Percentiles rank a stretch among this genome's conserved stretches.
Conservation (phyloP, 768 basidiomycete species). For the Pleurotus pulmonarius region DNA sequence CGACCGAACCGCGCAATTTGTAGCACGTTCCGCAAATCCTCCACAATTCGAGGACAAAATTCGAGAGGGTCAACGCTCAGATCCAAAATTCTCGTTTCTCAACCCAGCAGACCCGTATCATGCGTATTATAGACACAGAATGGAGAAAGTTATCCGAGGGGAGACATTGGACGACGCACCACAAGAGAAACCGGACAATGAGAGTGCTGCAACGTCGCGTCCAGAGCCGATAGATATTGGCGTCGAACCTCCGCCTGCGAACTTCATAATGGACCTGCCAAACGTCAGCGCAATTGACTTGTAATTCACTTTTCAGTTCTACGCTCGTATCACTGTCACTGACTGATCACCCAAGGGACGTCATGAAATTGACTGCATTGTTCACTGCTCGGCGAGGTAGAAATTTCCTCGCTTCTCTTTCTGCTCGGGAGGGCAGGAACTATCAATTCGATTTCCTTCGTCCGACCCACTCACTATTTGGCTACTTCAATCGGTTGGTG, state of each 20-base stretch:
- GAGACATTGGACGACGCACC: conserved; percentile 62
- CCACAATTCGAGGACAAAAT: conserved; percentile 95
- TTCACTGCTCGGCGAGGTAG: conserved; percentile 93
- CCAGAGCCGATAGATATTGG: conserved; percentile 59
- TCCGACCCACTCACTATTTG: conserved; percentile 93
- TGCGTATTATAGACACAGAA: conserved; percentile 93
- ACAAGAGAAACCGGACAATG: conserved; percentile 42
- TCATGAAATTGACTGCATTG: conserved; percentile 92
- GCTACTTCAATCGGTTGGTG: conserved; percentile 95
- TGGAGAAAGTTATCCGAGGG: conserved; percentile 78
- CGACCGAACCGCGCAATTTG: conserved; percentile 88
- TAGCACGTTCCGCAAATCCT: conserved; percentile 92
- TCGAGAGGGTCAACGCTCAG: conserved; percentile 91
- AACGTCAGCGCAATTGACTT: conserved; percentile 86
- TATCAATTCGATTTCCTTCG: conserved; percentile 98
- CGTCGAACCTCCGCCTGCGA: conserved; percentile 71
- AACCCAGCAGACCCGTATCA: conserved; percentile 97
- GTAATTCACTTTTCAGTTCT: conserved; percentile 47
- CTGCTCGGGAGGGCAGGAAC: conserved; percentile 87
- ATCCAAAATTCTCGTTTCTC: conserved; percentile 98
- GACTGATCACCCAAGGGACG: conserved; percentile 58
- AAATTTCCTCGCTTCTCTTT: conserved; percentile 79
- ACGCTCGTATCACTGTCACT: conserved; percentile 7
- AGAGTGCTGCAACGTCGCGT: conserved; percentile 26
- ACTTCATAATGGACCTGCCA: conserved; percentile 85